Evolutionary conservation across 441 rosid species (phyloP).

Genomic region (Cnidoscolus chayamansa): DNA sequence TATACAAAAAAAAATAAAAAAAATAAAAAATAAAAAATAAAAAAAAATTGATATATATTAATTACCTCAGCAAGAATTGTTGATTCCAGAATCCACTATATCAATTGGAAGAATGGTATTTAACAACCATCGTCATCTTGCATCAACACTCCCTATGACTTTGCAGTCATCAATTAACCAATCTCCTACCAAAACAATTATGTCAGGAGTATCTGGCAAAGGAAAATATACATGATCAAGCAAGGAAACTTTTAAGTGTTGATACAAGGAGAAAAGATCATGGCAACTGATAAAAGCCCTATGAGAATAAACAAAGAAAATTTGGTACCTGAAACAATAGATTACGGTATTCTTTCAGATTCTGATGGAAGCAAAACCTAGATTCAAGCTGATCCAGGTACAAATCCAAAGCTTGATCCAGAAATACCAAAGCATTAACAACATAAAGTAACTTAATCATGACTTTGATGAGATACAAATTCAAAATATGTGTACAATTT

Average conservation of each 20-base stretch:
- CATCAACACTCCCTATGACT: conserved; percentile 3
- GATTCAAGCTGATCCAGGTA: conserved; percentile 40
- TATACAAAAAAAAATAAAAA: too few relatives aligned
- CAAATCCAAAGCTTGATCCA: conserved; percentile 30
- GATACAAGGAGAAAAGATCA: neutral
- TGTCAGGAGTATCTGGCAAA: neutral
- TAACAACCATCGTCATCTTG: neutral
- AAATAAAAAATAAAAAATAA: too few relatives aligned
- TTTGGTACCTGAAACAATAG: conserved; percentile 36
- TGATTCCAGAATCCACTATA: neutral
- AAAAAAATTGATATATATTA: neutral
- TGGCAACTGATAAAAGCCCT: neutral
- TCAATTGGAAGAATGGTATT: conserved; percentile 2
- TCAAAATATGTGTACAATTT: conserved; percentile 4
- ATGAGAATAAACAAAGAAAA: conserved; percentile 1
- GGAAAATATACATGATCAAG: neutral
- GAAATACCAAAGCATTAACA: conserved; percentile 14
- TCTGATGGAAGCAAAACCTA: conserved; percentile 29
- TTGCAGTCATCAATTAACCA: conserved; percentile 7
- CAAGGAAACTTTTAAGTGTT: neutral
- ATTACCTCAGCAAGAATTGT: conserved; percentile 11
- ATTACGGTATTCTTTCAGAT: conserved; percentile 30
- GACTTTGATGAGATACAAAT: conserved; percentile 10
- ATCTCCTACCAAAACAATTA: conserved; percentile 1
- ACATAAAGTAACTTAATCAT: neutral